Conservation (phyloP, 2,329 filamentous ascomycete genomes). For the Lasiodiplodia gonubiensis region DNA sequence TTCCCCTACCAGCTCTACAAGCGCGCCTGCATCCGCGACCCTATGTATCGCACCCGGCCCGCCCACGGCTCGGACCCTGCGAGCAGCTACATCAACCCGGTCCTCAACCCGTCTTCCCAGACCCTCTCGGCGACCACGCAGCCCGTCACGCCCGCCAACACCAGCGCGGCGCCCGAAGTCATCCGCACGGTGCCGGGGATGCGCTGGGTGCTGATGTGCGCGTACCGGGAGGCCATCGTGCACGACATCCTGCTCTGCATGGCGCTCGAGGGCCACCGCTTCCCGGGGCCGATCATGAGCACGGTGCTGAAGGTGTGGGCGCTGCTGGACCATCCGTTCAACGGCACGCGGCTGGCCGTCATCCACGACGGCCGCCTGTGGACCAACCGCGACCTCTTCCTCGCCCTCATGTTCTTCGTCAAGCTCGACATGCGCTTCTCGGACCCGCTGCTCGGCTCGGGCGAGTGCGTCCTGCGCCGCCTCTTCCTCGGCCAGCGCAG, state of each 20-base stretch:
- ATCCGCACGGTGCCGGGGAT: constrained; percentile 66
- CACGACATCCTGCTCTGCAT: constrained; percentile 64
- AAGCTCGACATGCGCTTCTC: constrained; percentile 75
- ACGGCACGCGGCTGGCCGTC: constrained; percentile 59
- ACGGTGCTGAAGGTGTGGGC: constrained; percentile 70
- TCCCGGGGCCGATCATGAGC: constrained; percentile 53
- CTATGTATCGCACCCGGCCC: constrained; percentile 52
- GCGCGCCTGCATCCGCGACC: constrained; percentile 65
- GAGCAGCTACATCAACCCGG: background rate
- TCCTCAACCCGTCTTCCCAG: constrained; percentile 30
- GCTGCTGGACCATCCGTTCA: constrained; percentile 70
- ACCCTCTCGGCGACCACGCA: background rate
- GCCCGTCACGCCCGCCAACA: background rate
- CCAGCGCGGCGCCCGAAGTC: constrained; percentile 27
- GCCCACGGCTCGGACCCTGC: constrained; percentile 22
- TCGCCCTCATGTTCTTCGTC: constrained; percentile 68
- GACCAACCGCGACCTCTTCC: constrained; percentile 65
- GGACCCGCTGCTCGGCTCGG: constrained; percentile 64
- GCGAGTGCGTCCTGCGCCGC: constrained; percentile 42
- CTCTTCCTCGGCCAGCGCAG: constrained; percentile 60
- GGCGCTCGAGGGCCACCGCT: constrained; percentile 62
- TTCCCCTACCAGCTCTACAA: constrained; percentile 69
- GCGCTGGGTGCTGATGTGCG: constrained; percentile 71
- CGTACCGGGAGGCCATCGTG: constrained; percentile 50
- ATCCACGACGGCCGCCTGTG: constrained; percentile 62